Conservation (phyloP, 2,329 filamentous ascomycete genomes). For the Aureobasidium pullulans region DNA sequence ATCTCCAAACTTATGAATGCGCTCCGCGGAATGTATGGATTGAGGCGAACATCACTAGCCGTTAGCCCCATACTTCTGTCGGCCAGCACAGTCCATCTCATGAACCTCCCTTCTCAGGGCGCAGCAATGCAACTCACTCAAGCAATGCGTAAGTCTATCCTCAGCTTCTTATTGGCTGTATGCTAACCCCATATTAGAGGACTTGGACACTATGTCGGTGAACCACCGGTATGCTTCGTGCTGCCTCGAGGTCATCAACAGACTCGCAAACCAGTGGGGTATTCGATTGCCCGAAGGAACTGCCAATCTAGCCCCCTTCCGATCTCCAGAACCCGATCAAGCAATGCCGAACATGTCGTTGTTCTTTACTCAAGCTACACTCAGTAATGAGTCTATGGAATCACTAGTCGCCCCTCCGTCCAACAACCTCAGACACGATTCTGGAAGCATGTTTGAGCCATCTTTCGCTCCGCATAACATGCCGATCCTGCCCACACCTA, state of each 20-base stretch:
- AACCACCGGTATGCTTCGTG: slow-evolving; percentile 38
- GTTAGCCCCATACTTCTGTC: slow-evolving; percentile 36
- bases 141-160: slow-evolving; percentile 23
- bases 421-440: slow-evolving; percentile 6
- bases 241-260: slow-evolving; percentile 36
- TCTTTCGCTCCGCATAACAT: slow-evolving; percentile 11
- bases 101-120: slow-evolving; percentile 33
- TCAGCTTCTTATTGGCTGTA: not conserved
- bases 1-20: slow-evolving; percentile 36
- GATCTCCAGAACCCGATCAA: not conserved
- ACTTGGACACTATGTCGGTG: slow-evolving; percentile 34
- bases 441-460: slow-evolving; percentile 11
- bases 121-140: slow-evolving; percentile 34
- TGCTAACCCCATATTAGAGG: slow-evolving; percentile 18
- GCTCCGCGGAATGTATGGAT: slow-evolving; percentile 37
- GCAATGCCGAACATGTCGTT: slow-evolving; percentile 8
- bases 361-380: slow-evolving; percentile 10
- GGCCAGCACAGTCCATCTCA: slow-evolving; percentile 37
- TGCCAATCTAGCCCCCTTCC: slow-evolving; percentile 3
- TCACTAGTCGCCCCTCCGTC: not conserved
- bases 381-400: slow-evolving; percentile 12
- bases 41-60: slow-evolving; percentile 33
- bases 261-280: slow-evolving; percentile 37
- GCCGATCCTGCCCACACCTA: not conserved
- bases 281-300: slow-evolving; percentile 34